phyloP scores from a whole-genome alignment of 495 filamentous ascomycete species.

The Neohortaea acidophila region DNA sequence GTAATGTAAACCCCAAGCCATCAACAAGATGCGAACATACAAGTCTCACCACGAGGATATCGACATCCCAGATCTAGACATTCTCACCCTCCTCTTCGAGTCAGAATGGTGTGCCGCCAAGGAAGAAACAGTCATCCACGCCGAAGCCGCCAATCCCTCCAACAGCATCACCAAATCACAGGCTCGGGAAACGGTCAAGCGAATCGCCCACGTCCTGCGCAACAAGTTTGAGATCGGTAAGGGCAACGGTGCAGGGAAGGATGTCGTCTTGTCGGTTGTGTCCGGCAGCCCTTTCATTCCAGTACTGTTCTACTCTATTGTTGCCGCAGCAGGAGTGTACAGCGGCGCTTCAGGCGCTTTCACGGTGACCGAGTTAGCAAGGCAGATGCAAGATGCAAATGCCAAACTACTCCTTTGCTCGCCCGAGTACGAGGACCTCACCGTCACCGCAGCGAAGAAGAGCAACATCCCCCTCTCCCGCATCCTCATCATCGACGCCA shows the following conservation, averaged over 20 bases:
- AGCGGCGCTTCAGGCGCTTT: constrained; percentile 64
- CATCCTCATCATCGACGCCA: constrained; percentile 15
- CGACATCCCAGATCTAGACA: neutral
- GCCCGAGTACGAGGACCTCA: constrained; percentile 18
- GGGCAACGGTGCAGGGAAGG: constrained; percentile 29
- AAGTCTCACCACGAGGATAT: neutral
- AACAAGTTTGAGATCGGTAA: constrained; percentile 33
- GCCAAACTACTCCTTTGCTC: constrained; percentile 40
- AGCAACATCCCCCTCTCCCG: constrained; percentile 11
- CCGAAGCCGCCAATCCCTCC: constrained; percentile 33
- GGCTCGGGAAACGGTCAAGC: constrained; percentile 28
- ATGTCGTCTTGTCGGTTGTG: constrained; percentile 33
- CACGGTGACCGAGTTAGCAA: constrained; percentile 52
- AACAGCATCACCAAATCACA: constrained; percentile 33
- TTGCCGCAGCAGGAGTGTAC: constrained; percentile 50
- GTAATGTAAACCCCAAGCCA: too few relatives aligned
- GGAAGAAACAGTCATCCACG: constrained; percentile 26
- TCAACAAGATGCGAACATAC: too few relatives aligned
- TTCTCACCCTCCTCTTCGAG: neutral
- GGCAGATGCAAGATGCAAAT: constrained; percentile 55
- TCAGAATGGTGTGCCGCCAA: constrained; percentile 6
- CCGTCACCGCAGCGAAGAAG: constrained; percentile 18
- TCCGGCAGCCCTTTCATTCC: neutral
- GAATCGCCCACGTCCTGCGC: constrained; percentile 33
- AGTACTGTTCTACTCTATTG: neutral